Evolutionary conservation across 345 rosid species (phyloP), one percentile per base, ranked within the genome.

Genomic region (Murraya koenigii): DNA sequence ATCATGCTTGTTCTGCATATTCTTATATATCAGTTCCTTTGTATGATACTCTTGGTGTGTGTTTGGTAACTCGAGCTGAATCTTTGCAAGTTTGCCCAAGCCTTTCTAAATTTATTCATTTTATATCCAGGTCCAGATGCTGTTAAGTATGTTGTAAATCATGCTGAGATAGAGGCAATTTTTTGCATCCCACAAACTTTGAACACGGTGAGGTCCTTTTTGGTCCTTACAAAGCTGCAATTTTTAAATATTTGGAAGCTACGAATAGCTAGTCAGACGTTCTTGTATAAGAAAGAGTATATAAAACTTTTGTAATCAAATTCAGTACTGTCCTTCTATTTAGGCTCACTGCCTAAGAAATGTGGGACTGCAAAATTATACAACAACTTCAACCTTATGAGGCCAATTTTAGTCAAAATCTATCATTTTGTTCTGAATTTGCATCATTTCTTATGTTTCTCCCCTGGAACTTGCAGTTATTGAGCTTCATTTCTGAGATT

Each of bases 1-100:
- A 95, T 87, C 95, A 95, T 88, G 98, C 98, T 65, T 95, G 97
- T 81, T 85, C 97, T 44, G 98, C 98, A 64, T 95, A 93, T 85
- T 93, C 98, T n/a, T 91, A 85, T 52, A 80, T 91, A 75, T 91
- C 97, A 6, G 93, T 93, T 88, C 97, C 98, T 80, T 82, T 95
- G 66, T 95, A 95, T 28, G 98, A 95, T 80, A 95, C 98, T 69
- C 95, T 95, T 83, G 98, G 97, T 94, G 78, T 47, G 87, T 54
- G 19, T 77, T 78, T 78, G 35, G 61, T 70, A 56, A 38, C 72
- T 60, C 7, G 32, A 2, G n/a, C 56, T 22, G 20, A 64, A 26
- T 60, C 30, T 59, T 71, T 38, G 1, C 69, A 49, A n/a, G 38
- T 58, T 66, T 20, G 14, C 14, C 36, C 10, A 69, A 65, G 73